Evolutionary conservation across 768 basidiomycete species (phyloP).

Genomic region (Suillus subalutaceus): DNA sequence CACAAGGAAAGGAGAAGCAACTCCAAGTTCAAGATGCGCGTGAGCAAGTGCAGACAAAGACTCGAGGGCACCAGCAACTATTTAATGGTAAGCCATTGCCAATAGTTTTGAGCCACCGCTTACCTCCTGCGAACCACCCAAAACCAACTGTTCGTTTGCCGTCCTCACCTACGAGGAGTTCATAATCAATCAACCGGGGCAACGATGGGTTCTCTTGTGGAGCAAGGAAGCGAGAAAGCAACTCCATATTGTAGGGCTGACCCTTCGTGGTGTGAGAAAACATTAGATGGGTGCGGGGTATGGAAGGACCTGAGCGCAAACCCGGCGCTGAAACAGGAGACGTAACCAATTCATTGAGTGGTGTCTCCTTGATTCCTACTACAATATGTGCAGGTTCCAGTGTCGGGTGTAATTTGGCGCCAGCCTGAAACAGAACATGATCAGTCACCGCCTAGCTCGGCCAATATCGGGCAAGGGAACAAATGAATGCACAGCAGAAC

Average conservation of each 20-base stretch:
- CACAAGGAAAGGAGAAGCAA: conserved; percentile 84
- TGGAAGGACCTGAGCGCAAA: conserved; percentile 17
- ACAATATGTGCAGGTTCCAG: conserved; percentile 72
- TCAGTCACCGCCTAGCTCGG: neutral
- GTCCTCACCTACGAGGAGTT: conserved; percentile 63
- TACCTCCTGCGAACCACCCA: conserved; percentile 92
- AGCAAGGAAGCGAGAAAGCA: conserved; percentile 67
- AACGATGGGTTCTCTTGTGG: conserved; percentile 22
- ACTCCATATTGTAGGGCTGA: conserved; percentile 81
- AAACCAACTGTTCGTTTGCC: conserved; percentile 87
- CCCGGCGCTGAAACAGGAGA: conserved; percentile 34
- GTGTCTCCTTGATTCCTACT: conserved; percentile 89
- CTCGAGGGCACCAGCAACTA: conserved; percentile 86
- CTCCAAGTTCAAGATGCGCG: conserved; percentile 73
- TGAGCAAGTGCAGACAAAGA: conserved; percentile 80
- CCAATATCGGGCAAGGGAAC: neutral
- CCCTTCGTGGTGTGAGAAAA: conserved; percentile 93
- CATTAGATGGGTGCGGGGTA: conserved; percentile 78
- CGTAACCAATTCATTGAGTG: conserved; percentile 61
- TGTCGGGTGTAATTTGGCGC: conserved; percentile 63
- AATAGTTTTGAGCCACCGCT: conserved; percentile 19
- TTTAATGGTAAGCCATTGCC: conserved; percentile 5
- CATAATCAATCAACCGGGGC: conserved; percentile 80
- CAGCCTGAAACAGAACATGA: conserved; percentile 56
- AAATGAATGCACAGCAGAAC: neutral